These are phyloP conservation scores for Spergularia marina DNA, from an alignment of 148 eudicot species.

Conservation along the genomic window DNA sequence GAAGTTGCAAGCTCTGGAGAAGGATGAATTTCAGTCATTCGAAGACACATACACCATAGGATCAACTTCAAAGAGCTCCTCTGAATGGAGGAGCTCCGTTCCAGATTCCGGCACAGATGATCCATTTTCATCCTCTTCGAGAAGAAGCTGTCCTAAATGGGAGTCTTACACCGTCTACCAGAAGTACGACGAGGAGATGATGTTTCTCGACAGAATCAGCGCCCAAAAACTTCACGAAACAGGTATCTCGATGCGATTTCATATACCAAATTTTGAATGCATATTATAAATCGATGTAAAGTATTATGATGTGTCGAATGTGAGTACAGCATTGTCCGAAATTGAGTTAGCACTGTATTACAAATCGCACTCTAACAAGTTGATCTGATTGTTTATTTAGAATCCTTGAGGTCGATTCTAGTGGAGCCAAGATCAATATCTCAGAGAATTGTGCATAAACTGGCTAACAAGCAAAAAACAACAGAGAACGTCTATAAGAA, in stretches of 20 bases:
- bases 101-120: slow-evolving; percentile 75
- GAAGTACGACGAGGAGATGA: slow-evolving; percentile 93
- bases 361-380: not conserved
- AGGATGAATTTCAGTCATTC: slow-evolving; percentile 37
- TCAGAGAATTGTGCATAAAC: slow-evolving; percentile 60
- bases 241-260: slow-evolving; percentile 34
- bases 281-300: too few species aligned
- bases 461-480: slow-evolving; percentile 38
- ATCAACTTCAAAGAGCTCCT: slow-evolving; percentile 86
- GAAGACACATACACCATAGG: slow-evolving; percentile 78
- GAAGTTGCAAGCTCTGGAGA: slow-evolving; percentile 34
- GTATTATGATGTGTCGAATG: too few species aligned
- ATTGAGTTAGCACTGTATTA: too few species aligned
- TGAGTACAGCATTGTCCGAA: too few species aligned
- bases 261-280: too few species aligned
- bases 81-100: slow-evolving; percentile 95
- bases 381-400: slow-evolving; percentile 29
- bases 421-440: slow-evolving; percentile 86
- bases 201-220: slow-evolving; percentile 67
- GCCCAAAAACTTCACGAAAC: slow-evolving; percentile 92
- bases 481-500: slow-evolving; percentile 29
- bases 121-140: slow-evolving; percentile 83
- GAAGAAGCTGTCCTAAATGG: slow-evolving; percentile 96
- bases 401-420: slow-evolving; percentile 64
- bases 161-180: slow-evolving; percentile 92